A percentile compares a stretch with the other conserved stretches of the same genome.
These are phyloP conservation scores for Diaporthe humulicola DNA, from an alignment of 2,329 filamentous ascomycete species.

Conservation along the genomic window DNA sequence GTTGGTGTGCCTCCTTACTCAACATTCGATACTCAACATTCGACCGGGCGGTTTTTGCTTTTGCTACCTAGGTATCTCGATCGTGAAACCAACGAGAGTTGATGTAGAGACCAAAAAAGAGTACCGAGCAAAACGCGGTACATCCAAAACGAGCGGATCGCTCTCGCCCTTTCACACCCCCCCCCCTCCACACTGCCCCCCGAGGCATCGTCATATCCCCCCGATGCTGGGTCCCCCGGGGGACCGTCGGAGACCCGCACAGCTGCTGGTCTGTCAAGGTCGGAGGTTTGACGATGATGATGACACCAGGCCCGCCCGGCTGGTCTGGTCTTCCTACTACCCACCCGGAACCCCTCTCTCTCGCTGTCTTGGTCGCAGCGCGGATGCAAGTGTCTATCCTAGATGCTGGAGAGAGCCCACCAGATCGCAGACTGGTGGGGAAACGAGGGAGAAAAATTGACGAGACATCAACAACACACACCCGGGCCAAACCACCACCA, in stretches of 20 bases:
- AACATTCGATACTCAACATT: neutral
- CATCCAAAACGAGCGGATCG: neutral
- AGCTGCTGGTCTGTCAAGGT: conserved; percentile 8
- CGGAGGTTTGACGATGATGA: conserved; percentile 28
- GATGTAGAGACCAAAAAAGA: neutral
- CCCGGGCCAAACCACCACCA: neutral
- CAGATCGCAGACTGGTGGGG: conserved; percentile 21
- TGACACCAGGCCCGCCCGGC: conserved; percentile 16
- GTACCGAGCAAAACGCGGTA: neutral
- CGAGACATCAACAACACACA: neutral
- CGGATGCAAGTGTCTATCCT: neutral
- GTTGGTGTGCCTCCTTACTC: neutral
- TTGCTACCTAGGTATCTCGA: conserved; percentile 1
- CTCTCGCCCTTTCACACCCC: neutral
- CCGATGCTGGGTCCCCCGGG: conserved; percentile 6
- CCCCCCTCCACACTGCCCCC: neutral
- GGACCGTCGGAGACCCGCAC: conserved; percentile 15
- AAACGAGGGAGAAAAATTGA: neutral
- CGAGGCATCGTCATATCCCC: conserved; percentile 1
- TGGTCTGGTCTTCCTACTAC: neutral
- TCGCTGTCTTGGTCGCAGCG: neutral
- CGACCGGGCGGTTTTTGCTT: neutral
- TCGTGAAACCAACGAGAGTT: neutral
- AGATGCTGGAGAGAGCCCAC: conserved; percentile 10
- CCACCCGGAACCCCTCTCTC: neutral